Conservation (phyloP, 2,329 filamentous ascomycete species). For the Gyromitra esculenta region DNA sequence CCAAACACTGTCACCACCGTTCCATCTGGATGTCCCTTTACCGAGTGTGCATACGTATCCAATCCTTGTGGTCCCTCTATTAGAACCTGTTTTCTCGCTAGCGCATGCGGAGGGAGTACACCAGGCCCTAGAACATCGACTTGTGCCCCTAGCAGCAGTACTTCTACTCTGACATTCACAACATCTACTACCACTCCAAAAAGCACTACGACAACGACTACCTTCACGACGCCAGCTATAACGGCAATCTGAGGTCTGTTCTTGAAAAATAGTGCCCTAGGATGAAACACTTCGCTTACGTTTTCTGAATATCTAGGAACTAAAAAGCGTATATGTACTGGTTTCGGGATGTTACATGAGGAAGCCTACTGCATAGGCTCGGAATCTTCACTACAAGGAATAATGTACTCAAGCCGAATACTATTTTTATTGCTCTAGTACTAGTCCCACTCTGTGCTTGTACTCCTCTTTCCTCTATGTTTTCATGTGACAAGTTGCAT, state of each 20-base stretch:
- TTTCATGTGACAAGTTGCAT: too few species aligned
- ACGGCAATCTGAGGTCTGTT: conserved; percentile 8
- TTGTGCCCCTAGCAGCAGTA: conserved; percentile 35
- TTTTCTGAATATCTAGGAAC: background rate
- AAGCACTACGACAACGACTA: conserved; percentile 5
- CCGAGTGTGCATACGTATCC: conserved; percentile 27
- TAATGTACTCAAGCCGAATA: background rate
- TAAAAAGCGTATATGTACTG: background rate
- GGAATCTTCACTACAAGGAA: background rate
- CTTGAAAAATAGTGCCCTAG: background rate
- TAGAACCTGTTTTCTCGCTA: conserved; percentile 53
- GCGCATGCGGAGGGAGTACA: conserved; percentile 45
- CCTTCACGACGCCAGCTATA: background rate
- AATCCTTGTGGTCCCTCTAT: conserved; percentile 55
- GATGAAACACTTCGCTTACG: background rate
- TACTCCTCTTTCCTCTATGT: background rate
- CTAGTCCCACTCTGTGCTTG: background rate
- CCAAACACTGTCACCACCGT: conserved; percentile 26
- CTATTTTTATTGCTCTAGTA: background rate
- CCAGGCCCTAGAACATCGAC: conserved; percentile 54
- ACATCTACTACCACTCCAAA: conserved; percentile 13
- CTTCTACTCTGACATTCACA: conserved; percentile 13
- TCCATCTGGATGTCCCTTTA: conserved; percentile 27
- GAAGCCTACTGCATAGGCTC: background rate
- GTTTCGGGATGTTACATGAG: background rate